phyloP scores from a whole-genome alignment of 2,329 filamentous ascomycete genomes.

The Cadophora malorum region DNA sequence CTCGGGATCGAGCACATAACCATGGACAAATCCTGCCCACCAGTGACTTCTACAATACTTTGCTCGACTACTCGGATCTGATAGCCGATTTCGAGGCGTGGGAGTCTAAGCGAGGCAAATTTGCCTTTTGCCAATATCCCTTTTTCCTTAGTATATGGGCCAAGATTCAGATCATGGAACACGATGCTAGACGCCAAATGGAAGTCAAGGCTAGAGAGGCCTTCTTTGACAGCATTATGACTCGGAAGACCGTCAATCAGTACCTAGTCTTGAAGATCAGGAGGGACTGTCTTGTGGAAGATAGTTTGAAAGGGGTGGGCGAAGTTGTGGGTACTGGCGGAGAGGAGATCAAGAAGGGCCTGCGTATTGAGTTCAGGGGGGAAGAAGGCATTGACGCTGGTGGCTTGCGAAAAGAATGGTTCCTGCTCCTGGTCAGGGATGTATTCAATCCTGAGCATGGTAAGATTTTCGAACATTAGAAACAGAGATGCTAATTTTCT shows the following conservation, averaged over 20 bases:
- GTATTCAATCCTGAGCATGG: constrained; percentile 91
- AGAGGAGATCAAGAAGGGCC: constrained; percentile 88
- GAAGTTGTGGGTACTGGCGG: constrained; percentile 81
- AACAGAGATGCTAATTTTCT: constrained; percentile 27
- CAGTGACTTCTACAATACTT: constrained; percentile 85
- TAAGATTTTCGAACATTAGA: constrained; percentile 50
- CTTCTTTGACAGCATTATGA: constrained; percentile 89
- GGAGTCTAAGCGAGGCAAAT: constrained; percentile 77
- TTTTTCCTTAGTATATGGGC: constrained; percentile 92
- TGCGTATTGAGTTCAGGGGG: constrained; percentile 83
- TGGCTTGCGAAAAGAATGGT: constrained; percentile 93
- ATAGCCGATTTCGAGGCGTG: constrained; percentile 86
- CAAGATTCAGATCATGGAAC: constrained; percentile 88
- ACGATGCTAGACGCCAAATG: constrained; percentile 90
- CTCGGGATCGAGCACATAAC: constrained; percentile 51
- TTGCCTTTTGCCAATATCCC: constrained; percentile 90
- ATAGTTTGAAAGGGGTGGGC: constrained; percentile 84
- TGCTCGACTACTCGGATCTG: constrained; percentile 86
- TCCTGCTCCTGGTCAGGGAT: constrained; percentile 83
- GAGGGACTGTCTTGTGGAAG: constrained; percentile 85
- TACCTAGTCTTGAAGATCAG: constrained; percentile 80
- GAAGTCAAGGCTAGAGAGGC: constrained; percentile 85
- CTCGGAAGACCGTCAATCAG: constrained; percentile 74
- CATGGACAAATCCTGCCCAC: constrained; percentile 76
- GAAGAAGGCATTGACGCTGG: constrained; percentile 93